Base-by-base conservation (phyloP, 345 rosid genomes). In the Cardiospermum halicacabum region DNA sequence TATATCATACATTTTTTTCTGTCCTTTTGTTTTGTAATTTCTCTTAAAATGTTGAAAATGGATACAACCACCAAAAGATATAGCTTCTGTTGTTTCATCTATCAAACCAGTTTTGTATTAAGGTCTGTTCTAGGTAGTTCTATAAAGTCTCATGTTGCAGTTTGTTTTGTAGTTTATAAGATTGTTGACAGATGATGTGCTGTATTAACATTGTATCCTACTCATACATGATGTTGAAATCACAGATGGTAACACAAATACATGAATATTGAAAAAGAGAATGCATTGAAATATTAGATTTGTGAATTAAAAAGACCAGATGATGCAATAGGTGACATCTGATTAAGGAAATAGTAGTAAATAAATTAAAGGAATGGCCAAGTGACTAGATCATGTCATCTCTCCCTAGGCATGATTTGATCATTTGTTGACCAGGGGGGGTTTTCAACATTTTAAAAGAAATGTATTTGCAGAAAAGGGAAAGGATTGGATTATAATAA, bases 1-100 rank as follows among this genome's bases (percentile, higher is more conserved):
- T 50, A 2, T 5, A 56, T 53, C 58, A 48, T 56, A 51, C 62
- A 28, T 26, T 32, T 61, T 61, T 69, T 56, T 49, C 60, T n/a
- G n/a, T n/a, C n/a, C n/a, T n/a, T n/a, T n/a, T n/a, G n/a, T n/a
- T n/a, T n/a, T n/a, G n/a, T n/a, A n/a, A 18, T 9, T 30, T 67
- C 40, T 19, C 56, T 11, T 11, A 7, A 40, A 16, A 68, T 25
- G 26, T 51, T 53, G 12, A 9, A 62, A 56, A 48, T 15, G 26
- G 28, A 53, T 22, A 30, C 12, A 54, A n/a, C n/a, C n/a, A n/a
- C n/a, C n/a, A 47, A 7, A 58, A 40, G 15, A 57, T 34, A 16
- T 22, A 15, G 24, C 45, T 54, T 61, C 19, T 30, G 11, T 57
- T 18, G 1, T 67, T 48, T 18, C 60, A 24, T 66, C 18, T 40